Evolutionary conservation across 2,329 filamentous ascomycete genomes (phyloP).

Genomic region (Xylaria sp.): DNA sequence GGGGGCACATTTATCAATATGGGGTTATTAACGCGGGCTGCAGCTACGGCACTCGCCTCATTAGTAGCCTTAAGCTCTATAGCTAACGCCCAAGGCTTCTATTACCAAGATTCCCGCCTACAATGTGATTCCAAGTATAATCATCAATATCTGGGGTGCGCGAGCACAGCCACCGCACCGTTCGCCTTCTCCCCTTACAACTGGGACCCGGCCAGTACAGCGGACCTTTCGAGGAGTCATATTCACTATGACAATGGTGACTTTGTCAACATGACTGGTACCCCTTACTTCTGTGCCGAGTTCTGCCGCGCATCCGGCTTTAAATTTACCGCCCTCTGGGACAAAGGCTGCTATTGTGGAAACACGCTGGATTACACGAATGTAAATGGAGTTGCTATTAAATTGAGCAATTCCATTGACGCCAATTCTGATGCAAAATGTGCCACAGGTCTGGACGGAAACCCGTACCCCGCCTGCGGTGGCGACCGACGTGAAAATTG

Average conservation of each 20-base stretch:
- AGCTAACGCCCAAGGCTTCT: slow-evolving; percentile 28
- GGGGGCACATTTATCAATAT: slow-evolving; percentile 27
- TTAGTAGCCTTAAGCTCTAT: slow-evolving; percentile 28
- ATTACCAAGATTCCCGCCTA: slow-evolving; percentile 18
- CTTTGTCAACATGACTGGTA: slow-evolving; percentile 35
- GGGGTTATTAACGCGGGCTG: slow-evolving; percentile 27
- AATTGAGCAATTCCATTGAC: not conserved
- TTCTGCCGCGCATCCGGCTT: slow-evolving; percentile 39
- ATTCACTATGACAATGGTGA: slow-evolving; percentile 33
- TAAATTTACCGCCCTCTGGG: slow-evolving; percentile 33
- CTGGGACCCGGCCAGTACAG: slow-evolving; percentile 10
- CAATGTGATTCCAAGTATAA: slow-evolving; percentile 16
- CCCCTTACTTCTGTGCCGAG: slow-evolving; percentile 34
- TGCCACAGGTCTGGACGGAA: not conserved
- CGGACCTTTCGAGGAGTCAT: slow-evolving; percentile 28
- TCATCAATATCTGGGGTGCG: slow-evolving; percentile 31
- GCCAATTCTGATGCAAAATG: slow-evolving; percentile 16
- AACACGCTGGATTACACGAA: slow-evolving; percentile 26
- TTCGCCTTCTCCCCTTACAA: slow-evolving; percentile 28
- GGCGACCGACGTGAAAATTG: slow-evolving; percentile 38
- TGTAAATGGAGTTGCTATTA: not conserved
- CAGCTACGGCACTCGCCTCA: slow-evolving; percentile 30
- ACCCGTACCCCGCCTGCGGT: slow-evolving; percentile 25
- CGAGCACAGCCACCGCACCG: not conserved
- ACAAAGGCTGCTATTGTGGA: slow-evolving; percentile 37